A percentile compares a stretch with the other conserved stretches of the same genome.
Conservation (phyloP, 371 early-diverging fungal genomes). For the Mortierella sp. region DNA sequence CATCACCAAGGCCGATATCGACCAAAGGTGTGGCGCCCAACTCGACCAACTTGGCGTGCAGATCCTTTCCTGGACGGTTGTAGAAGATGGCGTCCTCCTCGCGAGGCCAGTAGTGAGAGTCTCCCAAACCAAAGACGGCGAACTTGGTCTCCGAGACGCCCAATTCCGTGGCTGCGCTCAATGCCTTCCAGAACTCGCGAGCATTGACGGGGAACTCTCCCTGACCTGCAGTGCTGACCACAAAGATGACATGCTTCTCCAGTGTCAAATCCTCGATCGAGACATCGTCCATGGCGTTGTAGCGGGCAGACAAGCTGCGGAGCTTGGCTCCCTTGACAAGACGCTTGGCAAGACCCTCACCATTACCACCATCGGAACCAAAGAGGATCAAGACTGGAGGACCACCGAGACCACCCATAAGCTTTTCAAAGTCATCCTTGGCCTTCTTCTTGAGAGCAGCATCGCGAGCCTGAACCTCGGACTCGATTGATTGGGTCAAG, state of each 20-base stretch:
- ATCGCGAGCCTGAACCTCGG: constrained; percentile 59
- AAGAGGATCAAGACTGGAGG: constrained; percentile 86
- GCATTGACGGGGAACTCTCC: constrained; percentile 94
- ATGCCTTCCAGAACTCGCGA: constrained; percentile 87
- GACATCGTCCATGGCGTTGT: constrained; percentile 85
- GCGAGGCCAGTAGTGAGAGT: constrained; percentile 95
- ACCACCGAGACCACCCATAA: constrained; percentile 72
- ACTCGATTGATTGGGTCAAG: constrained; percentile 56
- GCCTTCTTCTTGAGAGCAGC: constrained; percentile 65
- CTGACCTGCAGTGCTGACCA: constrained; percentile 92
- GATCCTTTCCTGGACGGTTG: constrained; percentile 88
- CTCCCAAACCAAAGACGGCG: constrained; percentile 92
- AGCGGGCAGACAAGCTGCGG: constrained; percentile 78
- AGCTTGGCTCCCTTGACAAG: constrained; percentile 82
- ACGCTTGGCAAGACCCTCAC: constrained; percentile 85
- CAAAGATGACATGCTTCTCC: constrained; percentile 81
- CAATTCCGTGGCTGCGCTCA: constrained; percentile 70
- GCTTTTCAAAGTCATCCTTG: constrained; percentile 76
- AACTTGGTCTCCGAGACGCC: constrained; percentile 75
- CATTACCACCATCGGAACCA: constrained; percentile 94
- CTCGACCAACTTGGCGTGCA: constrained; percentile 81
- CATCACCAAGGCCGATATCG: constrained; percentile 85
- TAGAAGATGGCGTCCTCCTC: constrained; percentile 90
- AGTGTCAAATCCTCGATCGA: constrained; percentile 80
- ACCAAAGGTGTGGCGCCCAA: constrained; percentile 77